Evolutionary conservation across 176 grass and related monocot species (phyloP), one percentile per base, ranked within the genome.

Genomic region (Oryza australiensis): DNA sequence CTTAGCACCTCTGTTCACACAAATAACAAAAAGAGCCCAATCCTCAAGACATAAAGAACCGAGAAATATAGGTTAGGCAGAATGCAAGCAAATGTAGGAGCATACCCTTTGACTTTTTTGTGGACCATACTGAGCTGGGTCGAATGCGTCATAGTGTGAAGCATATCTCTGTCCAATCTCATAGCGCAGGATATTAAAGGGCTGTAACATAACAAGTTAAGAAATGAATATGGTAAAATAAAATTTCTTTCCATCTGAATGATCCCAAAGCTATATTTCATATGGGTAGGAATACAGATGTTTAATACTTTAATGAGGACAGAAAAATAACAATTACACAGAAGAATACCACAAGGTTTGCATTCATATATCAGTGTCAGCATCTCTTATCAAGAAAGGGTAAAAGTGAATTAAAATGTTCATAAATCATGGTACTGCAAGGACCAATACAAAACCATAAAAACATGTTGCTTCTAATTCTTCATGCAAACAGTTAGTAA

Each of bases 61-160:
- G 66, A 70, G 24, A 30, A 59, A 13, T 15, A 76, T 10, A 66
- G 66, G 22, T 60, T 67, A 59, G 18, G 68, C 8, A 66, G 60
- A 82, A 86, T 9, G 12, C 34, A 82, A 78, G 29, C 24, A 26
- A 68, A 89, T 63, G 4, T 88, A 46, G 13, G 10, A 53, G 64
- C 68, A 24, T 95, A 99, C 96, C 87, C 93, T 91, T 85, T 94
- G 96, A 75, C 80, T 95, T 76, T 95, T 93, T 72, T 99, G 96
- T 38, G 96, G 96, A 43, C 96, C 93, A 75, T 99, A 99, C 60
- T 95, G 93, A 74, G 80, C 69, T 27, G 96, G 96, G 75, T 99
- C 90, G 70, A 99, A 99, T 66, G 91, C 93, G 14, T 99, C 96
- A 88, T 99, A 99, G 40, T 95, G 96, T 28, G 91, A 95, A 86